Conservation (phyloP, 805 yeast species). For the Kluyveromyces siamensis region DNA sequence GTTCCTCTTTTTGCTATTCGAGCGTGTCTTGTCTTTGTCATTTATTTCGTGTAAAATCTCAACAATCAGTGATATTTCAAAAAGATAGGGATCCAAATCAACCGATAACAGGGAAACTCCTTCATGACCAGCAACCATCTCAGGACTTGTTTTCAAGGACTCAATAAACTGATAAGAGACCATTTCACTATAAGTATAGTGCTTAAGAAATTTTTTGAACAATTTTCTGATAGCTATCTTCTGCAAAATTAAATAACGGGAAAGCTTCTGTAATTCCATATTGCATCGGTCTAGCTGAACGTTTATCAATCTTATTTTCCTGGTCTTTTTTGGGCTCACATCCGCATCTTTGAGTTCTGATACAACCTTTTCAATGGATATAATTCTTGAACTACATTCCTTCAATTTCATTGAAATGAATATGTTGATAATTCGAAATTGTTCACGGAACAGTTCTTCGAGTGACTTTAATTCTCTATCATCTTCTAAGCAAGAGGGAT, state of each 20-base stretch:
- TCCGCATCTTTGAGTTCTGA: slow-evolving; percentile 9
- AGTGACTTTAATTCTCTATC: slow-evolving; percentile 8
- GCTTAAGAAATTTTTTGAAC: slow-evolving; percentile 39
- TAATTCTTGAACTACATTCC: slow-evolving; percentile 19
- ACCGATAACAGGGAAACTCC: slow-evolving; percentile 39
- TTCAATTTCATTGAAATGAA: slow-evolving; percentile 24
- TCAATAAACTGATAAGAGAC: slow-evolving; percentile 10
- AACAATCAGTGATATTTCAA: slow-evolving; percentile 36
- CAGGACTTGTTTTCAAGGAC: slow-evolving; percentile 9
- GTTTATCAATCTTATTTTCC: slow-evolving; percentile 11
- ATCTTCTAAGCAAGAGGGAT: slow-evolving; percentile 1
- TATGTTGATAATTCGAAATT: slow-evolving; percentile 19
- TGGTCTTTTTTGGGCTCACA: slow-evolving; percentile 2
- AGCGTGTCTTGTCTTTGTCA: not conserved
- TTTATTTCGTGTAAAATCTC: slow-evolving; percentile 29
- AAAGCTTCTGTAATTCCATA: slow-evolving; percentile 39
- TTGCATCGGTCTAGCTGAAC: slow-evolving; percentile 18
- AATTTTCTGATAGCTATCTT: slow-evolving; percentile 53
- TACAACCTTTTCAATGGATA: slow-evolving; percentile 21
- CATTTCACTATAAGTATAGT: slow-evolving; percentile 13
- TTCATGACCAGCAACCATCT: slow-evolving; percentile 27
- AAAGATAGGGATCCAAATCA: slow-evolving; percentile 40
- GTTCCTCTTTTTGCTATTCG: not conserved
- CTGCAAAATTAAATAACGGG: slow-evolving; percentile 50
- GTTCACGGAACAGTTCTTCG: slow-evolving; percentile 12